A percentile compares a stretch with the other conserved stretches of the same genome.
These are phyloP conservation scores for Juncus inflexus DNA, from an alignment of 176 grass and related monocot genomes.

Conservation along the genomic window DNA sequence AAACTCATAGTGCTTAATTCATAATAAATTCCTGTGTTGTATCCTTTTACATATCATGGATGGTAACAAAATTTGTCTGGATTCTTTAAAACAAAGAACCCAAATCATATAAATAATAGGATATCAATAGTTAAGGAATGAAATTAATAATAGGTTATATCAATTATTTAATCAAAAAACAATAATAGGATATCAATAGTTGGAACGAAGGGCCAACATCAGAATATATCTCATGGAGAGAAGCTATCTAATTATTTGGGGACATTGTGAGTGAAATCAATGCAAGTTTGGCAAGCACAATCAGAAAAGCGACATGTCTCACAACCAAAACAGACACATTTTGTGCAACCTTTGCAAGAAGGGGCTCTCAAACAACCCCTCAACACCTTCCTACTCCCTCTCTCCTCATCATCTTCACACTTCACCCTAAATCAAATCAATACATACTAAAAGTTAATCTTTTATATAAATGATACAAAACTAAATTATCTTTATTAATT, in stretches of 20 bases:
- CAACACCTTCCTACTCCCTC: slow-evolving; percentile 80
- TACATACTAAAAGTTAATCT: background rate
- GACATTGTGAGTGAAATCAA: slow-evolving; percentile 74
- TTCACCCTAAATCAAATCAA: slow-evolving; percentile 34
- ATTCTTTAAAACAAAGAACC: slow-evolving; percentile 17
- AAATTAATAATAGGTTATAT: background rate
- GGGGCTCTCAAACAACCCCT: slow-evolving; percentile 57
- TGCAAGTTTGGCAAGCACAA: slow-evolving; percentile 86
- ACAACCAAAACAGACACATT: slow-evolving; percentile 95
- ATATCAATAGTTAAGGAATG: slow-evolving; percentile 14
- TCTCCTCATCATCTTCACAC: slow-evolving; percentile 86
- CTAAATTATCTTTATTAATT: slow-evolving; percentile 20
- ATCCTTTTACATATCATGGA: slow-evolving; percentile 24
- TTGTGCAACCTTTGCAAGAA: slow-evolving; percentile 73
- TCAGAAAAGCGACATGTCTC: slow-evolving; percentile 82
- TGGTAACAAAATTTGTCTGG: slow-evolving; percentile 18
- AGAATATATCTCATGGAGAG: background rate
- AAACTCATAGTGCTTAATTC: background rate
- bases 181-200: background rate
- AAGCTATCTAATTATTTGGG: background rate
- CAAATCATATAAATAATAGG: slow-evolving; percentile 24
- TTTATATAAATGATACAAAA: background rate
- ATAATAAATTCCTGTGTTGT: slow-evolving; percentile 6
- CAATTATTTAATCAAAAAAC: background rate
- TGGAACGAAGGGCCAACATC: slow-evolving; percentile 1